Percentiles rank a stretch among this genome's conserved stretches.
Evolutionary conservation across 2,329 filamentous ascomycete species (phyloP).

Genomic region (Xylariaceae sp.): DNA sequence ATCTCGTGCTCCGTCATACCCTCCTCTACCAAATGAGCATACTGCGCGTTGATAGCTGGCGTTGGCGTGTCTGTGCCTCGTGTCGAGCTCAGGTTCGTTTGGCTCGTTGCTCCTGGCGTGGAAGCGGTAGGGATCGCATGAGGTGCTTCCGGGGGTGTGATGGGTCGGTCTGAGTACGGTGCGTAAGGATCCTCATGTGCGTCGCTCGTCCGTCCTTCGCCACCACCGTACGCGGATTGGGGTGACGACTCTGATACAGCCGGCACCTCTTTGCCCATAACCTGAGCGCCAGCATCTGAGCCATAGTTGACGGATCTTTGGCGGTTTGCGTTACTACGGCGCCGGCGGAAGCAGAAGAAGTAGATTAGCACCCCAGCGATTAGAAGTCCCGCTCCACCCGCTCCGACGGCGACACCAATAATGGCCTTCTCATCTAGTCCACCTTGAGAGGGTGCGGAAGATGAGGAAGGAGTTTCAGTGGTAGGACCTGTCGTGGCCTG

Average conservation of each 20-base stretch:
- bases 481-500: not conserved
- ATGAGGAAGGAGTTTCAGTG: not conserved
- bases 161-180: conserved; percentile 33
- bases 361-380: conserved; percentile 40
- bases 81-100: conserved; percentile 13
- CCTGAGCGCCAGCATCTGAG: conserved; percentile 27
- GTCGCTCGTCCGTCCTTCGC: conserved; percentile 9
- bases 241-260: conserved; percentile 15
- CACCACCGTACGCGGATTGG: conserved; percentile 17
- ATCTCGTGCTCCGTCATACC: conserved; percentile 60
- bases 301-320: conserved; percentile 24
- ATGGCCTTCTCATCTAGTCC: conserved; percentile 13
- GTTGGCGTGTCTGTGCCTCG: conserved; percentile 8
- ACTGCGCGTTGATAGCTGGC: conserved; percentile 27
- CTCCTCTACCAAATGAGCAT: conserved; percentile 57
- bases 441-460: not conserved
- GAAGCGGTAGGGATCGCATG: conserved; percentile 1
- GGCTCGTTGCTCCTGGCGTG: conserved; percentile 4
- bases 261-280: conserved; percentile 38
- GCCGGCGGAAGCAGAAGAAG: conserved; percentile 43
- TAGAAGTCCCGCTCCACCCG: conserved; percentile 32
- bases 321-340: conserved; percentile 29
- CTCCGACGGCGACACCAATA: conserved; percentile 28
- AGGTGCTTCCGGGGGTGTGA: conserved; percentile 11
- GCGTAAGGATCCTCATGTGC: conserved; percentile 25